phyloP scores from a whole-genome alignment of 2,329 filamentous ascomycete genomes.

The Acarospora socialis region DNA sequence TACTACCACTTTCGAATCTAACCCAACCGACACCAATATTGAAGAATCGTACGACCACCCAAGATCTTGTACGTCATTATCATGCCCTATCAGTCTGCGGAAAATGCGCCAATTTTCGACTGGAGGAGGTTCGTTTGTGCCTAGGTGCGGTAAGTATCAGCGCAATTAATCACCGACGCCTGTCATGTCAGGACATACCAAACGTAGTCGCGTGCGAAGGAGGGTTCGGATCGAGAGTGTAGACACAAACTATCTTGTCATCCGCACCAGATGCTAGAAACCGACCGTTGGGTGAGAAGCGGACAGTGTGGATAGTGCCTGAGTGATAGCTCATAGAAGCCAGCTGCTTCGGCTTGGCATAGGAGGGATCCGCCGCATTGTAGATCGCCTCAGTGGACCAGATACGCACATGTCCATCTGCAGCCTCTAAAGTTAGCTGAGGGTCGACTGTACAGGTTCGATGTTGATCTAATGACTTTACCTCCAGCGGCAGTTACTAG shows the following conservation, averaged over 20 bases:
- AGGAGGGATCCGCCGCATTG: constrained; percentile 57
- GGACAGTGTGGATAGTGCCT: constrained; percentile 90
- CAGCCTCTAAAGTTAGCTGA: constrained; percentile 14
- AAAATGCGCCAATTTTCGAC: constrained; percentile 98
- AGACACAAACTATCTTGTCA: constrained; percentile 97
- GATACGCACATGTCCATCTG: constrained; percentile 90
- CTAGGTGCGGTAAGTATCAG: constrained; percentile 26
- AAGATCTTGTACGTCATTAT: constrained; percentile 96
- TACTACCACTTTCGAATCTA: constrained; percentile 95
- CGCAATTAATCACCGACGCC: constrained; percentile 5
- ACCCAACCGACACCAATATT: constrained; percentile 83
- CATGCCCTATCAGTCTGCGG: constrained; percentile 83
- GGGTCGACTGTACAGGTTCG: not conserved
- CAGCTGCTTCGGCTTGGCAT: constrained; percentile 74
- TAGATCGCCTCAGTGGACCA: constrained; percentile 95
- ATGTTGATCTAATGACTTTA: constrained; percentile 28
- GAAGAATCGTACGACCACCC: constrained; percentile 96
- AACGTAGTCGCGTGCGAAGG: constrained; percentile 66
- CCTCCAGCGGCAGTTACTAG: constrained; percentile 89
- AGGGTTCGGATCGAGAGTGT: constrained; percentile 71
- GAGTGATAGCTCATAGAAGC: constrained; percentile 98
- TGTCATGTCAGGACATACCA: constrained; percentile 37
- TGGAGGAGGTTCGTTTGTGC: constrained; percentile 75
- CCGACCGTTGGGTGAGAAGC: constrained; percentile 88
- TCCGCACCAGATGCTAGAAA: constrained; percentile 95